A percentile compares a stretch with the other conserved stretches of the same genome.
Conservation (phyloP, 495 filamentous ascomycete genomes). For the Amphirosellinia nigrospora region DNA sequence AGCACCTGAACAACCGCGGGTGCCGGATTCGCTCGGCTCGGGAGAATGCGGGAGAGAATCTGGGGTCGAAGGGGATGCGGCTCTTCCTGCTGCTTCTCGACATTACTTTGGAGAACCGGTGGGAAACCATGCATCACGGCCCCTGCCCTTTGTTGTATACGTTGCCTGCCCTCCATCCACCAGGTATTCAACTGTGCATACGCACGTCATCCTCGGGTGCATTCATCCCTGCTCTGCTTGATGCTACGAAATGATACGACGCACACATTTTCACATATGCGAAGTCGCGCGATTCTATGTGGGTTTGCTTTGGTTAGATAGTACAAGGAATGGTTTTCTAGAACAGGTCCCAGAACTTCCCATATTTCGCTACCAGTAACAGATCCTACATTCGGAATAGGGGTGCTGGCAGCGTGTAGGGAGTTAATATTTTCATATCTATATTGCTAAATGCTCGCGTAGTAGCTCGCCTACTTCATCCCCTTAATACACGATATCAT, state of each 20-base stretch:
- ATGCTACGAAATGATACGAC: slow-evolving; percentile 9
- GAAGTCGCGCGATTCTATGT: background rate
- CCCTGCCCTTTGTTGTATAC: background rate
- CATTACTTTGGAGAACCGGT: background rate
- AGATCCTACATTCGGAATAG: background rate
- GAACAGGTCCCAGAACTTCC: background rate
- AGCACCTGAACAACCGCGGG: slow-evolving; percentile 10
- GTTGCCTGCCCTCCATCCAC: background rate
- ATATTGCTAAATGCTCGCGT: slow-evolving; percentile 2
- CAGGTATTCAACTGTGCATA: background rate
- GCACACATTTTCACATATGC: background rate
- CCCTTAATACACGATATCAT: background rate
- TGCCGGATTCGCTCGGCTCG: slow-evolving; percentile 21
- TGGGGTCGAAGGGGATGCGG: slow-evolving; percentile 15
- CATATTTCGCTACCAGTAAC: background rate
- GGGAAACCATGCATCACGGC: background rate
- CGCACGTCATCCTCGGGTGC: background rate
- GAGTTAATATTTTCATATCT: background rate
- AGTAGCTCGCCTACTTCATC: background rate
- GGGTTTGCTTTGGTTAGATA: background rate
- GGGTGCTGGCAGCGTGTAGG: background rate
- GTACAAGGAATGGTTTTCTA: background rate
- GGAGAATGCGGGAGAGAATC: slow-evolving; percentile 16
- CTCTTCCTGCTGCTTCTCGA: background rate
- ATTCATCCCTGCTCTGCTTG: background rate